A percentile compares a stretch with the other conserved stretches of the same genome.
Conservation (phyloP, 83 land plant species). For the Picea abies region DNA sequence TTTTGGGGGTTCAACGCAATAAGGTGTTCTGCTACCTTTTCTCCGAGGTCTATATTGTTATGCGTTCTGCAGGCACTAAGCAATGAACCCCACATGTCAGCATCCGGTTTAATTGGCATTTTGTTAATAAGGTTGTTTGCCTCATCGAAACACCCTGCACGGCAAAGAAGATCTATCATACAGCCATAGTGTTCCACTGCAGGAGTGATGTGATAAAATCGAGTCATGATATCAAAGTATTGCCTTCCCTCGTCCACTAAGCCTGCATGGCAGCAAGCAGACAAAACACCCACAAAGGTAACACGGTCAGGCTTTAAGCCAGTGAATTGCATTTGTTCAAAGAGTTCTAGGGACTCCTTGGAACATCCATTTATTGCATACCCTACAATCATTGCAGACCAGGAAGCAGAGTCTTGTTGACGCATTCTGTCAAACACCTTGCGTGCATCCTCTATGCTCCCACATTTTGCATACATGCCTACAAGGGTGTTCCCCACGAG, state of each 20-base stretch:
- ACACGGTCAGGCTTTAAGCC: conserved; percentile 32
- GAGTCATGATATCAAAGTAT: conserved; percentile 31
- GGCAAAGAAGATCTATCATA: conserved; percentile 36
- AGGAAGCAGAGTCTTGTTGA: conserved; percentile 26
- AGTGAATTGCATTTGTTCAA: conserved; percentile 19
- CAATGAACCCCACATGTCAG: conserved; percentile 42
- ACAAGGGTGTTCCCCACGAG: conserved; percentile 42
- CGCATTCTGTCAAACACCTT: conserved; percentile 37
- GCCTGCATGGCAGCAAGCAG: conserved; percentile 40
- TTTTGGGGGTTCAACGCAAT: conserved; percentile 20
- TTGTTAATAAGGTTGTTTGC: conserved; percentile 38
- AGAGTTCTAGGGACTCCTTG: conserved; percentile 30
- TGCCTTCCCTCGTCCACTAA: conserved; percentile 29
- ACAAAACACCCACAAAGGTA: conserved; percentile 38
- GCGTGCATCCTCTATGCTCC: conserved; percentile 29
- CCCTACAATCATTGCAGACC: conserved; percentile 47
- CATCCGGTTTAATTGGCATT: conserved; percentile 27
- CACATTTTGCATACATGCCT: conserved; percentile 53
- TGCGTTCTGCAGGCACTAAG: conserved; percentile 35
- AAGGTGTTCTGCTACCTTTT: conserved; percentile 25
- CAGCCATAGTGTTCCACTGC: conserved; percentile 35
- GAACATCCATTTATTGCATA: conserved; percentile 37
- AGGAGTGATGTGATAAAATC: conserved; percentile 24
- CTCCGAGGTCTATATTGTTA: conserved; percentile 31
- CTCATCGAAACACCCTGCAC: conserved; percentile 41